These are phyloP conservation scores for Pseudogymnoascus sp. DNA, from an alignment of 2,329 filamentous ascomycete genomes.

Conservation along the genomic window DNA sequence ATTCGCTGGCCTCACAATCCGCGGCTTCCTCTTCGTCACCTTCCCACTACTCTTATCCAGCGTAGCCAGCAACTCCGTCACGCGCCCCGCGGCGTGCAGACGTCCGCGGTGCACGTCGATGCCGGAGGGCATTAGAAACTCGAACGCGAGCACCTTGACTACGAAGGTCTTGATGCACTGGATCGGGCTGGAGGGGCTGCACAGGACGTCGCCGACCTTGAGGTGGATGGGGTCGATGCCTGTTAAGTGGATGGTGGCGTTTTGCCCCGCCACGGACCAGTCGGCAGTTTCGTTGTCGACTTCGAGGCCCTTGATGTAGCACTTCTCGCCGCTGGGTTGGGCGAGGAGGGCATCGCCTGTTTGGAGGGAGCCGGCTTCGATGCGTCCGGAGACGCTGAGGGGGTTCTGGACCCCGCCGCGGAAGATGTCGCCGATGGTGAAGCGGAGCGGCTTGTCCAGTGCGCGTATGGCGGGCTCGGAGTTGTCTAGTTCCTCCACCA, in stretches of 20 bases:
- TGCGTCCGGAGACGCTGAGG: conserved; percentile 74
- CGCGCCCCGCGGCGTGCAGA: conserved; percentile 67
- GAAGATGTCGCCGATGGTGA: conserved; percentile 85
- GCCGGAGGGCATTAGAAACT: conserved; percentile 78
- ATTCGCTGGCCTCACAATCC: conserved; percentile 69
- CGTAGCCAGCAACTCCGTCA: conserved; percentile 62
- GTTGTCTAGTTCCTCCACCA: conserved; percentile 79
- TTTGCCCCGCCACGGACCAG: conserved; percentile 91
- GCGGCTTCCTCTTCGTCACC: conserved; percentile 74
- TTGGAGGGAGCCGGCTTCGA: conserved; percentile 79
- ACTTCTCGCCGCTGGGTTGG: conserved; percentile 74
- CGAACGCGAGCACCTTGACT: conserved; percentile 80
- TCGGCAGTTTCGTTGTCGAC: conserved; percentile 65
- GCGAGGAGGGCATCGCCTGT: conserved; percentile 71
- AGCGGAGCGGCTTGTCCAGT: conserved; percentile 69
- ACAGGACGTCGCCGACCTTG: conserved; percentile 78
- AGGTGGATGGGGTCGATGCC: conserved; percentile 82
- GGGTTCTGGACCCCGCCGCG: conserved; percentile 70
- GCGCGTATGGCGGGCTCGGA: conserved; percentile 65
- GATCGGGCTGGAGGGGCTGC: conserved; percentile 59
- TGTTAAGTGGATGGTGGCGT: conserved; percentile 71
- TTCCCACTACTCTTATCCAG: conserved; percentile 72
- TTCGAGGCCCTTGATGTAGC: conserved; percentile 73
- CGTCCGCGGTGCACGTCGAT: conserved; percentile 84
- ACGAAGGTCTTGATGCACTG: conserved; percentile 65